Conservation (phyloP, 768 basidiomycete species). For the Agaricus sinodeliciosus region DNA sequence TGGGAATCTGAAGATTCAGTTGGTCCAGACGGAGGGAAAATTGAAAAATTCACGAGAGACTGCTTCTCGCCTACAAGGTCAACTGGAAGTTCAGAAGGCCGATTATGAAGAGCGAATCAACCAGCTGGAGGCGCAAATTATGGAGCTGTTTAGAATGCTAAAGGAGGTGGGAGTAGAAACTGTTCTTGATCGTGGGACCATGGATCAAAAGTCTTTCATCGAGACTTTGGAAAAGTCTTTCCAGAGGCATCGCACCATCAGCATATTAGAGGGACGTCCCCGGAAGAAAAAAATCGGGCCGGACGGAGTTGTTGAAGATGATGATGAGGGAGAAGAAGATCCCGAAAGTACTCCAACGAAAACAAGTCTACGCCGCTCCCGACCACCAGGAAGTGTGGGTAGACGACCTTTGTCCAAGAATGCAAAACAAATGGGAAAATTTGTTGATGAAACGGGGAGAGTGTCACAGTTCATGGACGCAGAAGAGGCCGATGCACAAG, state of each 20-base stretch:
- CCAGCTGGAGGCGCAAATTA: constrained; percentile 87
- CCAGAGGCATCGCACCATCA: constrained; percentile 78
- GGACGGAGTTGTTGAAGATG: constrained; percentile 13
- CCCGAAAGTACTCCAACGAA: constrained; percentile 54
- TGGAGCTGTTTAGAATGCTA: constrained; percentile 92
- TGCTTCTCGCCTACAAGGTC: constrained; percentile 65
- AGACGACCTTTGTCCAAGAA: constrained; percentile 24
- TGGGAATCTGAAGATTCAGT: constrained; percentile 69
- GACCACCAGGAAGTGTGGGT: constrained; percentile 18
- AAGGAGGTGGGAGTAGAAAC: constrained; percentile 77
- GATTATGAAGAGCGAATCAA: constrained; percentile 82
- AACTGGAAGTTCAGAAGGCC: constrained; percentile 68
- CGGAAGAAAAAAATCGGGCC: constrained; percentile 23
- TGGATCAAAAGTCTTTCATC: constrained; percentile 81
- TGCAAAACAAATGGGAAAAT: constrained; percentile 22
- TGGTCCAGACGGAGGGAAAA: constrained; percentile 68
- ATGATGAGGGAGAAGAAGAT: constrained; percentile 43
- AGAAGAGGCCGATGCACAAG: constrained; percentile 74
- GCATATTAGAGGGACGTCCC: constrained; percentile 68
- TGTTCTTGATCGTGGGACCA: constrained; percentile 59
- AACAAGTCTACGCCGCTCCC: constrained; percentile 33
- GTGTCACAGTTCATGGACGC: constrained; percentile 88
- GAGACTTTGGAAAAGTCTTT: constrained; percentile 75
- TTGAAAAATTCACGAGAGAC: constrained; percentile 74
- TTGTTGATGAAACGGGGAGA: constrained; percentile 44